Base-by-base conservation (phyloP, 2,329 filamentous ascomycete species). In the Geosmithia morbida region DNA sequence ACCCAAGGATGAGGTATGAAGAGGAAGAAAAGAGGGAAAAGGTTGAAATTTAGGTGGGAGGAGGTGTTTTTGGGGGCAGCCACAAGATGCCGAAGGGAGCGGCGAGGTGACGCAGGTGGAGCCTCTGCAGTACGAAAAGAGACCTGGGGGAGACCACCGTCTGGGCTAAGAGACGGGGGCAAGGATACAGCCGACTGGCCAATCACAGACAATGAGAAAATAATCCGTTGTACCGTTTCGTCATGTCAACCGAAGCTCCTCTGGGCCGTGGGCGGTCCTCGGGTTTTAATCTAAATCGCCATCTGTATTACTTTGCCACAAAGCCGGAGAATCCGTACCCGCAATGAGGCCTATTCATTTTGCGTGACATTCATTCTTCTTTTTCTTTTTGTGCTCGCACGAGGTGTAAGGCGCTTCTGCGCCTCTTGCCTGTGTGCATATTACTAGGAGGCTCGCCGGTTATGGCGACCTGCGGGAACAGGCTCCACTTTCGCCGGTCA, bases 21-120 rank as follows among this genome's bases (percentile, higher is more conserved):
- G 52, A 43, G 49, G 56, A 51, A 61, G 62, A 61, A 57, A 54
- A 54, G 50, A 50, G 53, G 47, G 52, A 51, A 57, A 53, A 50
- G 50, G 53, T 48, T 49, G 33, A 51, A 44, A 47, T 41, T 41
- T 47, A 51, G 50, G 51, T 51, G 54, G 54, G 54, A 57, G 55
- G 57, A 53, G 51, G 53, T 57, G 52, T 58, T 57, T 58, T 54
- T 50, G 49, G 48, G 48, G 29, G 39, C 41, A 26, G 41, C 46
- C 49, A 49, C 37, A 18, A 47, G 46, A 49, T 49, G 46, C 46
- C 44, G 44, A 46, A 37, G 44, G 29, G 44, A 46, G 44, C 44
- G 44, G 41, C 29, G 33, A 41, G 30, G 44, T 48, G 43, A 49
- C 33, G 33, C 33, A 37, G 33, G 51, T 51, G 52, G 50, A 51